Evolutionary conservation across 208 protist species (phyloP).

Genomic region (Polymyxa betae): DNA sequence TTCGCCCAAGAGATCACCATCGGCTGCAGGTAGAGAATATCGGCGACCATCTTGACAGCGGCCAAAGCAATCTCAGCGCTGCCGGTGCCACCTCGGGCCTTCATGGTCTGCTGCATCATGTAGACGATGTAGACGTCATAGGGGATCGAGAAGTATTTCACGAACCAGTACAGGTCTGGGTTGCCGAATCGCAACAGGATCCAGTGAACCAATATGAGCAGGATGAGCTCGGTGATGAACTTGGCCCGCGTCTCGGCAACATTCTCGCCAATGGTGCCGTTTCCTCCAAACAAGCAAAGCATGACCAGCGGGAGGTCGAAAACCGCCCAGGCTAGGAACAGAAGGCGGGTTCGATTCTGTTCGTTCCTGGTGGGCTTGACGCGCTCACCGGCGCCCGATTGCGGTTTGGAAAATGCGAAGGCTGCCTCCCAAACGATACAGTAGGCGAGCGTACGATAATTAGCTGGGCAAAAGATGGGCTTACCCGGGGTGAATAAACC

Average conservation of each 20-base stretch:
- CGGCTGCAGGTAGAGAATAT: not conserved
- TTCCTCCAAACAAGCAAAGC: constrained; percentile 23
- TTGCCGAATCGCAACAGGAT: not conserved
- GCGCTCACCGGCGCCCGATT: not conserved
- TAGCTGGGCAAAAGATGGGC: not conserved
- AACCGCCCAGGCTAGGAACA: constrained; percentile 22
- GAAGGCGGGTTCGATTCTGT: not conserved
- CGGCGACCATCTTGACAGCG: not conserved
- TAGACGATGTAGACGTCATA: constrained; percentile 46
- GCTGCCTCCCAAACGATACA: constrained; percentile 33
- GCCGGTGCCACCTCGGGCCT: not conserved
- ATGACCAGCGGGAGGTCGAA: not conserved
- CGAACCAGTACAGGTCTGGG: not conserved
- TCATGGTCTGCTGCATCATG: not conserved
- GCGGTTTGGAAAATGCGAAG: not conserved
- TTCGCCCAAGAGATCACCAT: not conserved
- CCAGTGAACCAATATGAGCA: not conserved
- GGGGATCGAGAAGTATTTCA: constrained; percentile 44
- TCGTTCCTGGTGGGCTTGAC: not conserved
- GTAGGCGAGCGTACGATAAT: not conserved
- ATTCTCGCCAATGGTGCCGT: not conserved
- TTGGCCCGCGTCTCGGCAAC: not conserved
- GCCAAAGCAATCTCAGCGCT: not conserved
- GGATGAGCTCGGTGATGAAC: constrained; percentile 29
- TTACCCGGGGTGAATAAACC: constrained; percentile 12